Base-by-base conservation (phyloP, 352 stramenopile genomes). In the Elongisporangium anandrum region DNA sequence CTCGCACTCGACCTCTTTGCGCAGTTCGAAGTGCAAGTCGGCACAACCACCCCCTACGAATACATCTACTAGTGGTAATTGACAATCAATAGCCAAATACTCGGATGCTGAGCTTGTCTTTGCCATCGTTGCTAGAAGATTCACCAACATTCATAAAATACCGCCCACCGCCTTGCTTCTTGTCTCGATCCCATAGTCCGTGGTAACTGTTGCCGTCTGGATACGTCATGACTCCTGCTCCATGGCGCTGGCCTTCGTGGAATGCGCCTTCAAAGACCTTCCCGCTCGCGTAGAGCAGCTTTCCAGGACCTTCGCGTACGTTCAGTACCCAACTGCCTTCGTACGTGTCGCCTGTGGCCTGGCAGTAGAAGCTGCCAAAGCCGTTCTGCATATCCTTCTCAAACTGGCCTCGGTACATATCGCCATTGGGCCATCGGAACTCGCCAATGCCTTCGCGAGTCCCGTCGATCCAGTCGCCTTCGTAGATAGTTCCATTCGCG, bases 201-300 rank as follows among this genome's bases (percentile, higher is more conserved):
- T 88, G 76, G 63, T 88, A 97, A 8, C 70, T 68, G 56, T 95
- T 95, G 20, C 89, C 88, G 53, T 94, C 87, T 0, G 63, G 57
- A 50, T 95, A 97, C 9, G 66, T 88, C 74, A 96, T 88, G 26
- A 91, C 64, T 0, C 90, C 91, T 1, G 72, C 26, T 19, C 92
- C 92, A 38, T 96, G 81, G 5, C 85, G 75, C 9, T 75, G 68
- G 4, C 91, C 92, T 38, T 88, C 64, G 45, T 85, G 72, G 61
- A 96, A 97, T 15, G 83, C 86, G 12, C 90, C 90, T 56, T 89
- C 73, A 68, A 97, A 97, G 1, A 79, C 60, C 50, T 96, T 94
- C 45, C 88, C 90, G 19, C 73, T 79, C 16, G 84, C 77, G 54
- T 94, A 96, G 5, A 76, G 48, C 56, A 97, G 81, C 45, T 74